These are phyloP conservation scores for Yarrowia sp. DNA, from an alignment of 805 yeast genomes.

Conservation along the genomic window DNA sequence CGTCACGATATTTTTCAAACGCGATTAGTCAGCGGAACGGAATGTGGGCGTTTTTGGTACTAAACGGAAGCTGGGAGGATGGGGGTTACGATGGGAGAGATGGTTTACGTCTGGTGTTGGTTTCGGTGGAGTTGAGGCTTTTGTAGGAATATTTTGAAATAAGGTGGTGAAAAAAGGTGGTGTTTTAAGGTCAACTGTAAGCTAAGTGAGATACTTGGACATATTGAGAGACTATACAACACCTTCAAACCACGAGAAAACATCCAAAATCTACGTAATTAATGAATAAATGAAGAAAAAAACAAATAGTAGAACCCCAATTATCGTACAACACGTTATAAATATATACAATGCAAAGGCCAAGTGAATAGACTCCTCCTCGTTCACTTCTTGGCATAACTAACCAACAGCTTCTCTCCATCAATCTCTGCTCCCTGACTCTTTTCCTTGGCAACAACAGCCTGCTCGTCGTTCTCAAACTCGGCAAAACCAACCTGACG, in stretches of 20 bases:
- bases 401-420: conserved; percentile 33
- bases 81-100: not conserved
- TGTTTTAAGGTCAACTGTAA: too few relatives aligned
- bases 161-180: too few relatives aligned
- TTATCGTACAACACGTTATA: not conserved
- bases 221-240: too few relatives aligned
- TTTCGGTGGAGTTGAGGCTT: too few relatives aligned
- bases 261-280: too few relatives aligned
- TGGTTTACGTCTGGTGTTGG: not conserved
- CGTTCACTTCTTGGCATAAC: conserved; percentile 38
- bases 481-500: conserved; percentile 79
- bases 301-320: too few relatives aligned
- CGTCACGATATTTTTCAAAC: too few relatives aligned
- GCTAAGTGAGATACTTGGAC: too few relatives aligned
- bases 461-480: conserved; percentile 53
- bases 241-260: too few relatives aligned
- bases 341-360: not conserved
- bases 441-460: conserved; percentile 44
- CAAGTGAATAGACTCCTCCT: not conserved
- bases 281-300: too few relatives aligned
- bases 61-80: not conserved
- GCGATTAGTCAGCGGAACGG: too few relatives aligned
- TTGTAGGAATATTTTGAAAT: too few relatives aligned
- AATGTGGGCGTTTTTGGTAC: not conserved
- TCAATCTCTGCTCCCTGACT: conserved; percentile 33